Percentiles rank a stretch among this genome's conserved stretches.
Evolutionary conservation across 2,329 filamentous ascomycete species (phyloP).

Genomic region (Apiospora marii): DNA sequence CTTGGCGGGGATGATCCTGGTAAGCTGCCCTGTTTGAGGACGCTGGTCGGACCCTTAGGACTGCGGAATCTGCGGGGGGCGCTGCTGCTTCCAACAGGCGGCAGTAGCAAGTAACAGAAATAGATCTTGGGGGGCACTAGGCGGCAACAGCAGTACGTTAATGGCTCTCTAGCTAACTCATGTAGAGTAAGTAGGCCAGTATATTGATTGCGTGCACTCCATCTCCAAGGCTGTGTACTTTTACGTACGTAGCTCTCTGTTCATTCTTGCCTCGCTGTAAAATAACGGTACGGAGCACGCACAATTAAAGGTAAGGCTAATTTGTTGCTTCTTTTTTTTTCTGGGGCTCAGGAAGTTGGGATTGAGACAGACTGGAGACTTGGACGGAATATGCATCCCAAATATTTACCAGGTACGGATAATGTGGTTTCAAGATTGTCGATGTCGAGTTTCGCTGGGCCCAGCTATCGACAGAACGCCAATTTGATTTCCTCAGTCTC

Average conservation of each 20-base stretch:
- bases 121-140: not conserved
- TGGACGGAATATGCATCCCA: not conserved
- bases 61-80: not conserved
- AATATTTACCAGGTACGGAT: slow-evolving; percentile 2
- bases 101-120: slow-evolving; percentile 5
- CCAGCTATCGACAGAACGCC: not conserved
- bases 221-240: not conserved
- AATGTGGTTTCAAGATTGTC: slow-evolving; percentile 6
- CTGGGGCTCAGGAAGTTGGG: not conserved
- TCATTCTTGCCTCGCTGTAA: not conserved
- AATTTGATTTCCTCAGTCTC: slow-evolving; percentile 5
- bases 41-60: slow-evolving; percentile 2
- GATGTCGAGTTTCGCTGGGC: not conserved
- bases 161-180: not conserved
- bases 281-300: not conserved
- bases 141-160: not conserved
- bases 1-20: slow-evolving; percentile 17
- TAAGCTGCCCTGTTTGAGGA: not conserved
- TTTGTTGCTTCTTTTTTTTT: not conserved
- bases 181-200: not conserved
- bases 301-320: not conserved
- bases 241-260: no score
- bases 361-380: not conserved
- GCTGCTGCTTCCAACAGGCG: not conserved
- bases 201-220: not conserved